phyloP scores from a whole-genome alignment of 805 yeast genomes.

The Jamesozyma spencerorum region DNA sequence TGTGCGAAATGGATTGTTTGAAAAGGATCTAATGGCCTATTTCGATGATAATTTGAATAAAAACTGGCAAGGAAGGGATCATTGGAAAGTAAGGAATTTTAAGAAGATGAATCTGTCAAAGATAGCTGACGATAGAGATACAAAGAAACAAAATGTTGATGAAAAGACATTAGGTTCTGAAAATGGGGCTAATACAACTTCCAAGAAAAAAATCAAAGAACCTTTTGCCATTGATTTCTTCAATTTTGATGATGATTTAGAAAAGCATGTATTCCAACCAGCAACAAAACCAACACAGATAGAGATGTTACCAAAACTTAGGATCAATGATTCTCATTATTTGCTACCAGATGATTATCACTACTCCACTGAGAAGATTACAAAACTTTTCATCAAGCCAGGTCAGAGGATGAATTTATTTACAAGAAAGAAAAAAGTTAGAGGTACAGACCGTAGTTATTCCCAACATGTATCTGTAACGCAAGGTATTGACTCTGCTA shows the following conservation, averaged over 20 bases:
- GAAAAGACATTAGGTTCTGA: conserved; percentile 6
- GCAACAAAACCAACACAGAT: conserved; percentile 26
- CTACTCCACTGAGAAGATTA: conserved; percentile 59
- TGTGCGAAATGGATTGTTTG: conserved; percentile 30
- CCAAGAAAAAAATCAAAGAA: conserved; percentile 30
- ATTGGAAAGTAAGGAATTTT: conserved; percentile 72
- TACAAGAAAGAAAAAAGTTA: conserved; percentile 9
- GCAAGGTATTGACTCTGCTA: neutral
- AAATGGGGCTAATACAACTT: conserved; percentile 1
- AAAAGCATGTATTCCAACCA: conserved; percentile 34
- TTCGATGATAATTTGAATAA: conserved; percentile 61
- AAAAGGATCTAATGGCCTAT: conserved; percentile 64
- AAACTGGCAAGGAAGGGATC: conserved; percentile 89
- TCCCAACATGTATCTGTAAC: neutral
- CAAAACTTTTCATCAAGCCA: conserved; percentile 64
- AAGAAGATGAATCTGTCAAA: conserved; percentile 29
- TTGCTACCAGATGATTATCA: conserved; percentile 65
- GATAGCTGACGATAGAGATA: neutral
- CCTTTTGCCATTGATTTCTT: conserved; percentile 37
- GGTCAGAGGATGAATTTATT: conserved; percentile 34
- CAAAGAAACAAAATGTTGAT: neutral
- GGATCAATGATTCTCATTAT: conserved; percentile 36
- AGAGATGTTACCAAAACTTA: conserved; percentile 35
- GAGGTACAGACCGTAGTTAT: conserved; percentile 1
- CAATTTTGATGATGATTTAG: conserved; percentile 31